Evolutionary conservation across 140 eudicot species (phyloP).

Genomic region (Ambrosia hybrid): DNA sequence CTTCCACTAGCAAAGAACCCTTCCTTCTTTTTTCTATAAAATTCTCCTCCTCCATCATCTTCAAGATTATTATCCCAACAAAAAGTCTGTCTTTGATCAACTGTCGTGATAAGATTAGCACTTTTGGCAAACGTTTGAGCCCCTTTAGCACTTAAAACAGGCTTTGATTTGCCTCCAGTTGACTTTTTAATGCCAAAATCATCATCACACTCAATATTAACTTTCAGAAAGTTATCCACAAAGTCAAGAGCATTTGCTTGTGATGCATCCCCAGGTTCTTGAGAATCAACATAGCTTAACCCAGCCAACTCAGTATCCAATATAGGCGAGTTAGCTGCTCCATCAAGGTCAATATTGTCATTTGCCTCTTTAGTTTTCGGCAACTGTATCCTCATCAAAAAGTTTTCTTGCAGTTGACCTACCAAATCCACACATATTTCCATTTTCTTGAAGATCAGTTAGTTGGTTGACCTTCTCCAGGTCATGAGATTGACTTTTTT

Average conservation of each 20-base stretch:
- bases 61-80: conserved; percentile 83
- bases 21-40: conserved; percentile 68
- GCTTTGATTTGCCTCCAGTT: conserved; percentile 44
- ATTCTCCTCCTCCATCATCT: conserved; percentile 77
- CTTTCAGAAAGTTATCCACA: conserved; percentile 74
- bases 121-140: conserved; percentile 58
- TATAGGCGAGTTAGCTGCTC: conserved; percentile 10
- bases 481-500: conserved; percentile 29
- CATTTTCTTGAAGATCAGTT: conserved; percentile 28
- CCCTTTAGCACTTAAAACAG: conserved; percentile 63
- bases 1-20: conserved; percentile 41
- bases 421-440: conserved; percentile 36
- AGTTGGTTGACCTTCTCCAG: conserved; percentile 24
- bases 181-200: conserved; percentile 27
- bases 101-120: conserved; percentile 33
- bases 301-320: conserved; percentile 43
- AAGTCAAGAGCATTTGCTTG: conserved; percentile 84
- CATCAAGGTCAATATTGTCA: conserved; percentile 21
- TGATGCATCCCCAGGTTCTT: conserved; percentile 93
- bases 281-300: conserved; percentile 77
- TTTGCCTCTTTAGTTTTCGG: conserved; percentile 32
- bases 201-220: conserved; percentile 39
- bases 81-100: conserved; percentile 45
- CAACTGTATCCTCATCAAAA: conserved; percentile 43
- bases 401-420: conserved; percentile 66